Percentiles rank a stretch among this genome's conserved stretches.
These are phyloP conservation scores for Geosiphon pyriformis DNA, from an alignment of 192 early-diverging fungal species.

Conservation along the genomic window DNA sequence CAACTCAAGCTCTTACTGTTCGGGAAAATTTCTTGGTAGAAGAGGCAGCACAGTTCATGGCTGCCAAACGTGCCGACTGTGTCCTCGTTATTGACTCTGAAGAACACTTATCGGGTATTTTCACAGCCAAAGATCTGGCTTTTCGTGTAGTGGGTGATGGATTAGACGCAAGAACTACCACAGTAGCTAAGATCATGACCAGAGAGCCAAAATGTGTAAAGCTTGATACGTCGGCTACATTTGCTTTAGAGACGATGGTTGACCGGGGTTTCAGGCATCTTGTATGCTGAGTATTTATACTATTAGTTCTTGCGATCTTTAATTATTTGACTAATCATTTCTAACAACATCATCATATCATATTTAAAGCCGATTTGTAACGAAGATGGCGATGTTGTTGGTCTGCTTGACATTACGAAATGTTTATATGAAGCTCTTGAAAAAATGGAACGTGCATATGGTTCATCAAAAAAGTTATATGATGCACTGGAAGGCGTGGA, in stretches of 20 bases:
- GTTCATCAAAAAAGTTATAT: conserved; percentile 74
- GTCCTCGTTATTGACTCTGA: conserved; percentile 92
- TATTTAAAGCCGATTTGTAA: conserved; percentile 65
- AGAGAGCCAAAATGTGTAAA: conserved; percentile 86
- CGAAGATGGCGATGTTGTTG: conserved; percentile 81
- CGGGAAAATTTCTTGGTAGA: conserved; percentile 69
- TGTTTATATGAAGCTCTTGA: conserved; percentile 81
- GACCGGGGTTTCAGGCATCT: conserved; percentile 78
- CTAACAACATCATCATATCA: too few relatives aligned
- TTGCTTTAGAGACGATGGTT: conserved; percentile 80
- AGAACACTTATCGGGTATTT: conserved; percentile 88
- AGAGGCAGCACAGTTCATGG: conserved; percentile 92
- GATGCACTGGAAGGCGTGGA: conserved; percentile 78
- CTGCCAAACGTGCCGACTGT: conserved; percentile 93
- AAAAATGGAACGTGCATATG: conserved; percentile 80
- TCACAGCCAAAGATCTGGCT: conserved; percentile 97
- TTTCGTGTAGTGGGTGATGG: conserved; percentile 83
- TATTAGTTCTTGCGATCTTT: neutral
- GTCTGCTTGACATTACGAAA: conserved; percentile 79
- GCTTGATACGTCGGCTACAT: conserved; percentile 69
- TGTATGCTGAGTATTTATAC: conserved; percentile 32
- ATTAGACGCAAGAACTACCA: conserved; percentile 56
- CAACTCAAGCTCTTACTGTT: conserved; percentile 81
- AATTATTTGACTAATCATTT: neutral
- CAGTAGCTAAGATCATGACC: conserved; percentile 88